Percentiles rank a stretch among this genome's conserved stretches.
Conservation (phyloP, 2,329 filamentous ascomycete species). For the Lachnellula subtilissima region DNA sequence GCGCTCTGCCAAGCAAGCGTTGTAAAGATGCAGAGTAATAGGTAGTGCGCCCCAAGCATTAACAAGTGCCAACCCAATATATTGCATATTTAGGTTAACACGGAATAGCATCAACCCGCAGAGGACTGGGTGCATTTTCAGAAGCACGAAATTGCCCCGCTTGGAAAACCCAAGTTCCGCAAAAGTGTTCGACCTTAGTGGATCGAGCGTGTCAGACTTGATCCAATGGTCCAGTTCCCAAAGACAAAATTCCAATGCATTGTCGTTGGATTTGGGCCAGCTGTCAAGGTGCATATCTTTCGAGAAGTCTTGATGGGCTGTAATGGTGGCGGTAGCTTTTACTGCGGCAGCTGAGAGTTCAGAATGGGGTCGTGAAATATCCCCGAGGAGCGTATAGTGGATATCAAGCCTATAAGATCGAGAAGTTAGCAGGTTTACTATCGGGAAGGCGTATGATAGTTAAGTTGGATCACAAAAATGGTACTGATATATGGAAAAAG, state of each 20-base stretch:
- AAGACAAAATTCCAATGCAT: not conserved
- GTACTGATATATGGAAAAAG: not conserved
- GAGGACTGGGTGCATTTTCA: conserved; percentile 1
- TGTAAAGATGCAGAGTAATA: conserved; percentile 3
- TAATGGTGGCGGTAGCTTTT: not conserved
- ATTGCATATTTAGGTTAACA: not conserved
- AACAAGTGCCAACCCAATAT: not conserved
- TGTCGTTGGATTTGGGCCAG: not conserved
- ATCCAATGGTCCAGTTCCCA: not conserved
- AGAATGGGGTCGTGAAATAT: not conserved
- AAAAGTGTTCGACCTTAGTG: not conserved
- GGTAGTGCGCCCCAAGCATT: conserved; percentile 1
- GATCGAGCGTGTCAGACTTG: not conserved
- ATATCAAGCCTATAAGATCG: not conserved
- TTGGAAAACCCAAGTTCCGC: not conserved
- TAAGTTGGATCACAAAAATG: not conserved
- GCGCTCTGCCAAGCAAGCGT: not conserved
- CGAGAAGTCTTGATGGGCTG: not conserved
- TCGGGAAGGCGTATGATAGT: not conserved
- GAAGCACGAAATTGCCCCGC: not conserved
- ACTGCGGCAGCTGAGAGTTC: not conserved
- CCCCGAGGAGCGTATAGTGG: not conserved
- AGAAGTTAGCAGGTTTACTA: not conserved
- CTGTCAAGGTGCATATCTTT: not conserved
- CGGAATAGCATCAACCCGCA: conserved; percentile 5